phyloP scores from a whole-genome alignment of 2,329 filamentous ascomycete genomes.

The Fusarium bulbicola region DNA sequence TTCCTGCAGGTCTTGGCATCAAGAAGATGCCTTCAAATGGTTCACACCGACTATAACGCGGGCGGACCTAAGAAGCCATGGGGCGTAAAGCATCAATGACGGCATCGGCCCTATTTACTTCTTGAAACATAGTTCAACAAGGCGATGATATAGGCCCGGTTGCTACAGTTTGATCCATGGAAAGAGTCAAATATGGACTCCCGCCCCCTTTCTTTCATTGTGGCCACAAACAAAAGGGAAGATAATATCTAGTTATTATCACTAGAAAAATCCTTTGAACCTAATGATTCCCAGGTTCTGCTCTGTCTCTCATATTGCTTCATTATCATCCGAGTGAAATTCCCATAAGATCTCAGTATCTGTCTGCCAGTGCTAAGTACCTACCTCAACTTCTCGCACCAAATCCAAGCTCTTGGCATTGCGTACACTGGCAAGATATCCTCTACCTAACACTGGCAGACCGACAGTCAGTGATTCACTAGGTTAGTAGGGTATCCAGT shows the following conservation, averaged over 20 bases:
- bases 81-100: not conserved
- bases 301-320: not conserved
- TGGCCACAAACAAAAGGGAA: not conserved
- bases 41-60: not conserved
- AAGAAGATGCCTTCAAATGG: not conserved
- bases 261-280: not conserved
- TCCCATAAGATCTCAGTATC: not conserved
- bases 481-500: not conserved
- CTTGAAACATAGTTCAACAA: not conserved
- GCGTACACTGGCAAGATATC: not conserved
- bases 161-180: not conserved
- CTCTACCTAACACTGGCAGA: not conserved
- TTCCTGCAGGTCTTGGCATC: not conserved
- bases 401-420: not conserved
- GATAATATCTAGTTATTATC: not conserved
- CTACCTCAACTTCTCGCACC: not conserved
- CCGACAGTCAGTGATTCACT: not conserved
- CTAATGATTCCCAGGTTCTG: not conserved
- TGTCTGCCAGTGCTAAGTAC: conserved; percentile 11
- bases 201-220: conserved; percentile 13
- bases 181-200: not conserved
- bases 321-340: not conserved
- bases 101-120: not conserved
- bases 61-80: not conserved
- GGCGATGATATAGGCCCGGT: not conserved